Evolutionary conservation across 2,329 filamentous ascomycete genomes (phyloP), one percentile per base, ranked within the genome.

Genomic region (Aspergillus sp.): DNA sequence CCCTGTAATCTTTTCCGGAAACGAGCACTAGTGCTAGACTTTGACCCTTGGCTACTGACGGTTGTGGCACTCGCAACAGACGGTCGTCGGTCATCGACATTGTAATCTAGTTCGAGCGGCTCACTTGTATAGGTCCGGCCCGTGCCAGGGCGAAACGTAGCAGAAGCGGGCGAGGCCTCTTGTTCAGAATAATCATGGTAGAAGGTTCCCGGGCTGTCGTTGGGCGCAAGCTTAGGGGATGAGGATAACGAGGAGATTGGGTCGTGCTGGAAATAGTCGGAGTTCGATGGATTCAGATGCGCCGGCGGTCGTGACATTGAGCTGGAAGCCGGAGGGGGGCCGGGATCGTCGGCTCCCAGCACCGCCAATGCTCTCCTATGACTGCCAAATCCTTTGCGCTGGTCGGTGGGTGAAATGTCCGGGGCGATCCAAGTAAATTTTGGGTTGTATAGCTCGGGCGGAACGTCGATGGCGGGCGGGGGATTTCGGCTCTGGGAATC

Each of bases 1-100:
- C 90, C 91, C 72, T 95, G 91, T 63, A 96, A 82, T 77, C 94
- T 95, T 76, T 93, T 92, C 68, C 86, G 83, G 64, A 86, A 84
- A 58, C 89, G 84, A 54, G 90, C 87, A 67, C 88, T 87, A 60
- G 89, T 83, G 61, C 86, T 88, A 63, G 87, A 81, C 73, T 89
- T 90, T 47, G 94, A 96, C 36, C 91, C 90, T 65, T 90, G 86
- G 71, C 94, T 96, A 76, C 93, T 95, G 58, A 91, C 86, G 4
- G 89, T 96, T 14, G 90, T 92, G 64, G 93, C 87, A 75, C 93
- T 97, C 45, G 92, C 92, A 54, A 92, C 85, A 4, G 95, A 98
- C 2, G 94, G 94, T 53, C 94, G 85, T 63, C 95, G 83, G 67
- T 90, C 89, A 70, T 96, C 90, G 62, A 81, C 80, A 69, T 84